Conservation (phyloP, 1,284 basidiomycete genomes). For the Tilletiopsis washingtonensis region DNA sequence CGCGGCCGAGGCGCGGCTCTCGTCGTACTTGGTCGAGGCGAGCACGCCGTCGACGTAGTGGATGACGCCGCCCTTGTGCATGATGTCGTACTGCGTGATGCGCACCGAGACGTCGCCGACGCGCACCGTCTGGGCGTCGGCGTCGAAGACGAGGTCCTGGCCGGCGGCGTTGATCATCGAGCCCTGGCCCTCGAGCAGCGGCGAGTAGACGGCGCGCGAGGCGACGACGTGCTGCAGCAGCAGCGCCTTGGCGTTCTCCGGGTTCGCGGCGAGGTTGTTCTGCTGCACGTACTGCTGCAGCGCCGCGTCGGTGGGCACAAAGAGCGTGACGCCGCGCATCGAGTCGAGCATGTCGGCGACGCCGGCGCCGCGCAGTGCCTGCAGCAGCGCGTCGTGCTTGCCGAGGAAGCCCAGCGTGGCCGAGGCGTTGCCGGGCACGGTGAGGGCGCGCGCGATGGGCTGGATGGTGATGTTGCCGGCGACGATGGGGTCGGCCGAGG, state of each 20-base stretch:
- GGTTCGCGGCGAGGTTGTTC: slow-evolving; percentile 11
- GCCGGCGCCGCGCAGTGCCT: slow-evolving; percentile 13
- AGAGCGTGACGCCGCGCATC: slow-evolving; percentile 26
- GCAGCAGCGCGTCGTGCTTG: slow-evolving; percentile 10
- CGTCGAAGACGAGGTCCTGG: slow-evolving; percentile 28
- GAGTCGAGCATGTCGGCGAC: slow-evolving; percentile 15
- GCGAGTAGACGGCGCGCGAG: slow-evolving; percentile 25
- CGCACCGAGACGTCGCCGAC: slow-evolving; percentile 25
- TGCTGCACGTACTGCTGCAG: slow-evolving; percentile 13
- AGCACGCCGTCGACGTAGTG: slow-evolving; percentile 31
- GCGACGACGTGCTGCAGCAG: slow-evolving; percentile 27
- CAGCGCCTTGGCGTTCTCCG: slow-evolving; percentile 10
- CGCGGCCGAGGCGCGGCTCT: slow-evolving; percentile 22
- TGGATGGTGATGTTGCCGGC: slow-evolving; percentile 20
- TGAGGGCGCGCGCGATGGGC: slow-evolving; percentile 24
- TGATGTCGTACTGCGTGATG: slow-evolving; percentile 29
- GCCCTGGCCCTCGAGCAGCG: slow-evolving; percentile 24
- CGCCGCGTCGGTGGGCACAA: slow-evolving; percentile 26
- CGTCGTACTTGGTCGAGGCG: slow-evolving; percentile 17
- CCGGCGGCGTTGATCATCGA: slow-evolving; percentile 22
- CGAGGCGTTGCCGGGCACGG: slow-evolving; percentile 22
- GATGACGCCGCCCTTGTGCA: slow-evolving; percentile 25
- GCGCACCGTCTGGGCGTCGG: slow-evolving; percentile 16
- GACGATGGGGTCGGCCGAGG: slow-evolving; percentile 7
- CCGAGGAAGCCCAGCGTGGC: slow-evolving; percentile 19